phyloP scores from a whole-genome alignment of 805 yeast genomes.

The Kazachstania viticola region DNA sequence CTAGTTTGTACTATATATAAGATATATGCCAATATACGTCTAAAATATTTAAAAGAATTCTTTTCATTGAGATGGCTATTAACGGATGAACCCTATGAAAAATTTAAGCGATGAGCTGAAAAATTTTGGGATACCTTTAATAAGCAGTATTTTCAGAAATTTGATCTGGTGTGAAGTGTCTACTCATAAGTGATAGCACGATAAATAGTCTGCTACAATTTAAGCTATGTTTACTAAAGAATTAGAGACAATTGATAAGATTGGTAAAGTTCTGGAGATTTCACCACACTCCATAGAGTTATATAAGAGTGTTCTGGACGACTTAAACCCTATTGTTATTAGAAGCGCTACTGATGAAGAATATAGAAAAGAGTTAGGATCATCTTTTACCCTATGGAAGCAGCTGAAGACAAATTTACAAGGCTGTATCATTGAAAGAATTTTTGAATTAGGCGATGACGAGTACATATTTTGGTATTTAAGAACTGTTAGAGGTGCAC shows the following conservation, averaged over 20 bases:
- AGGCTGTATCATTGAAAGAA: constrained; percentile 1
- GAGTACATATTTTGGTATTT: constrained; percentile 10
- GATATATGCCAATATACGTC: constrained; percentile 1
- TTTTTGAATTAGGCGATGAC: constrained; percentile 1
- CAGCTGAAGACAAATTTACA: constrained; percentile 9
- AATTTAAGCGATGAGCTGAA: too few species aligned
- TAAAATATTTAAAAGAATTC: neutral
- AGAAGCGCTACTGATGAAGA: constrained; percentile 18
- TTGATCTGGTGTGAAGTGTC: too few species aligned
- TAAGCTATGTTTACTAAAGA: too few species aligned
- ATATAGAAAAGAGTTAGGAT: constrained; percentile 18
- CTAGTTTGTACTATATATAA: too few species aligned
- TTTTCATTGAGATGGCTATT: too few species aligned
- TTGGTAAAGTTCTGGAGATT: constrained; percentile 4
- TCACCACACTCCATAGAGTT: constrained; percentile 4
- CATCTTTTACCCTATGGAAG: constrained; percentile 20
- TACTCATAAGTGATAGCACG: too few species aligned
- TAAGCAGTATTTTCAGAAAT: too few species aligned
- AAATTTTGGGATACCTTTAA: too few species aligned
- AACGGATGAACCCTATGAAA: too few species aligned
- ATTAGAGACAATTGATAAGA: constrained; percentile 2
- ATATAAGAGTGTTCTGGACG: constrained; percentile 2
- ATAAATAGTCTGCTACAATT: too few species aligned
- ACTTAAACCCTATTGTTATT: constrained; percentile 15
- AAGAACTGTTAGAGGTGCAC: constrained; percentile 35